Base-by-base conservation (phyloP, 2,329 filamentous ascomycete genomes). In the Alternaria arbusti region DNA sequence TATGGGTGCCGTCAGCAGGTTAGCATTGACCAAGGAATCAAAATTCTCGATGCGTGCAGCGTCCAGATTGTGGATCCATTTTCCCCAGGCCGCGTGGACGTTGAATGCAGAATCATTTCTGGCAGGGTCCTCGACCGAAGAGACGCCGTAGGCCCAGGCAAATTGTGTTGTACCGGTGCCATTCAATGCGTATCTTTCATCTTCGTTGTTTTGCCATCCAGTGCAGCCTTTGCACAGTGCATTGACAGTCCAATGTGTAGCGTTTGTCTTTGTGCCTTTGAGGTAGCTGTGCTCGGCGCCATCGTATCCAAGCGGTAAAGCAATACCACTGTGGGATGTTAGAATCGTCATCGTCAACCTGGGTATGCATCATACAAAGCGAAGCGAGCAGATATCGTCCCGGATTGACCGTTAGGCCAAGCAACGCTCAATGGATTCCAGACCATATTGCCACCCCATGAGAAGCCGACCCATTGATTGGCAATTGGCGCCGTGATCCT, bases 391-490 rank as follows among this genome's bases (percentile, higher is more conserved):
- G 75, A 78, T 40, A 71, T 66, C 10, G 69, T 70, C 32, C 67
- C 68, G 45, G 70, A 71, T 22, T 70, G 70, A 10, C 71, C 74
- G 57, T 77, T 77, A 8, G 72, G 57, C 74, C 74, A 78, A 17
- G 70, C 70, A 58, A 78, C 67, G 32, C 73, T 74, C n/a, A 78
- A 60, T 17, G 75, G 75, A 52, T 77, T 73, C 73, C 72, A 78
- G 46, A 76, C 74, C 75, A 78, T 78, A 15, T 64, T 66, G 17
- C 75, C 75, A 43, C 74, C 74, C 75, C 75, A 77, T 8, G 73
- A 63, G 49, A 78, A 76, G 4, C 74, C 75, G 23, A 70, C 70
- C 75, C 75, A 78, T 49, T 61, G 59, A 57, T 72, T 70, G 52
- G 55, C 59, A 22, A 74, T 25, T 5, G 75, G 74, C 9, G 73